These are phyloP conservation scores for Crotalaria pallida DNA, from an alignment of 306 rosid species.

Conservation along the genomic window DNA sequence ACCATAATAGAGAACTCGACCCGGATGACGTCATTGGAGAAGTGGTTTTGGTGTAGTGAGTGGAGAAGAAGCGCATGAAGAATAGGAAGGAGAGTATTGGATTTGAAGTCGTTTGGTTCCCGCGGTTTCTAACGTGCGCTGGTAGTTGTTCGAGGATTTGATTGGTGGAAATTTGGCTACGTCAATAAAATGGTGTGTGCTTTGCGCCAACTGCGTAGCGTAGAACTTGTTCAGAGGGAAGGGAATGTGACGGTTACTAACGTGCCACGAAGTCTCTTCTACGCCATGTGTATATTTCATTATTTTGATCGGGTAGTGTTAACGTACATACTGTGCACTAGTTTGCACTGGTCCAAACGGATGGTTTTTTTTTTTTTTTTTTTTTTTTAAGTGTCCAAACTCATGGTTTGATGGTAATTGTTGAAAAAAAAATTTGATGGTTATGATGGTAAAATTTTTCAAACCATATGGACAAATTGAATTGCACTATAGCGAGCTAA, in stretches of 20 bases:
- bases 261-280: constrained; percentile 41
- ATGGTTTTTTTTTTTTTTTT: too few relatives aligned
- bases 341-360: too few relatives aligned
- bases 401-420: too few relatives aligned
- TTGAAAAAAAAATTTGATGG: too few relatives aligned
- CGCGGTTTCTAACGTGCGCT: constrained; percentile 48
- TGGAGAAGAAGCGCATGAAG: neutral
- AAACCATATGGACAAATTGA: too few relatives aligned
- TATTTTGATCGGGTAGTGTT: too few relatives aligned
- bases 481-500: too few relatives aligned
- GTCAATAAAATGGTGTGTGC: neutral
- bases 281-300: neutral
- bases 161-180: neutral
- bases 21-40: constrained; percentile 34
- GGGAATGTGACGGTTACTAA: constrained; percentile 1
- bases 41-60: neutral
- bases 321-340: too few relatives aligned
- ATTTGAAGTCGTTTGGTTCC: constrained; percentile 16
- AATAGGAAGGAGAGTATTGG: neutral
- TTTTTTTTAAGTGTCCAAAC: too few relatives aligned
- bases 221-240: neutral
- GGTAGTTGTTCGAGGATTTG: neutral
- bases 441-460: too few relatives aligned
- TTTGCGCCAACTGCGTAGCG: constrained; percentile 9
- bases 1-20: constrained; percentile 71